Evolutionary conservation across 192 early-diverging fungal genomes (phyloP).

Genomic region (Rhizophagus clarus): DNA sequence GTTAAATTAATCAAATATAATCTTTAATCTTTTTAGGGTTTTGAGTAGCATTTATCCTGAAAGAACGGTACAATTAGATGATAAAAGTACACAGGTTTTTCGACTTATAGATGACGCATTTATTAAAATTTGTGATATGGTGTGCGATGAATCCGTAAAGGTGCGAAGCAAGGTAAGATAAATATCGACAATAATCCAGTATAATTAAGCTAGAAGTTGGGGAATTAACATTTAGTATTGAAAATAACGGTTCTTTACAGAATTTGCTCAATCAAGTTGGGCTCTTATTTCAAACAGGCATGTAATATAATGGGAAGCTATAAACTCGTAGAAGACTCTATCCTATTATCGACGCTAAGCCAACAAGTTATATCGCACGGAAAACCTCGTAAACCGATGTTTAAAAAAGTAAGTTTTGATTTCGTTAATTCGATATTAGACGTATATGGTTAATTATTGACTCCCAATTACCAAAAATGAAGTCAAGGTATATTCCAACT

Average conservation of each 20-base stretch:
- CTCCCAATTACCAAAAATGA: background rate
- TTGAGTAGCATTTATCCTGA: conserved; percentile 55
- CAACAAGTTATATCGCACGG: conserved; percentile 75
- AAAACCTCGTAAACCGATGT: background rate
- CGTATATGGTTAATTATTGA: too few species aligned
- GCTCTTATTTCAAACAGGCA: conserved; percentile 44
- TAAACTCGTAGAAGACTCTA: conserved; percentile 56
- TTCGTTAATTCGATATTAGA: background rate
- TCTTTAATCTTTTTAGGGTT: conserved; percentile 32
- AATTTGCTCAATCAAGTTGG: conserved; percentile 2
- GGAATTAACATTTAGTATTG: conserved; percentile 14
- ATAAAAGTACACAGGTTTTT: conserved; percentile 33
- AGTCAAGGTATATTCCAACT: conserved; percentile 50
- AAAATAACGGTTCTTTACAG: conserved; percentile 9
- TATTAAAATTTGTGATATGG: conserved; percentile 79
- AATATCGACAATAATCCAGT: background rate
- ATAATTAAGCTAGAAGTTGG: background rate
- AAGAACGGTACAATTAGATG: conserved; percentile 41
- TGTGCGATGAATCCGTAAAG: conserved; percentile 70
- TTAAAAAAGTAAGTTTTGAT: background rate
- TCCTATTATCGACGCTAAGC: conserved; percentile 74
- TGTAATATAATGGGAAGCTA: conserved; percentile 70
- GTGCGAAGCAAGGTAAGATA: conserved; percentile 64
- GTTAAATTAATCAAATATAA: background rate
- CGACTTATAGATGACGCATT: conserved; percentile 75